phyloP scores from a whole-genome alignment of 2,329 filamentous ascomycete genomes.

The Colletotrichum sp. region DNA sequence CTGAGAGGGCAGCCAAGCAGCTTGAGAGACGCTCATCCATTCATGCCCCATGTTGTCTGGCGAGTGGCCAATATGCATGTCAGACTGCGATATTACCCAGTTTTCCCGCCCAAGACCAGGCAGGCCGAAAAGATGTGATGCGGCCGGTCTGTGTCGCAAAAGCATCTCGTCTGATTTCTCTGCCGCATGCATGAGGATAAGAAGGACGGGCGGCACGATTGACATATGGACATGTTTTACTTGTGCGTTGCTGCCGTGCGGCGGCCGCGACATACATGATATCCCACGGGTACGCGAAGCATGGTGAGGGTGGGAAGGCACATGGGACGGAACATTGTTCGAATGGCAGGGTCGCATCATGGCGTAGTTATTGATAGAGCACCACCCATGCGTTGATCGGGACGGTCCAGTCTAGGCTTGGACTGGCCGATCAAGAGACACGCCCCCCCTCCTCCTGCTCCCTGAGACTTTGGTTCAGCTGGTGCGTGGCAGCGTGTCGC shows the following conservation, averaged over 20 bases:
- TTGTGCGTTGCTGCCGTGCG: background rate
- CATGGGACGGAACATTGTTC: constrained; percentile 1
- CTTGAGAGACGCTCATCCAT: background rate
- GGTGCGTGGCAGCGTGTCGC: background rate
- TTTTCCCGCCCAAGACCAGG: background rate
- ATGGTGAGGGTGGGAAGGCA: background rate
- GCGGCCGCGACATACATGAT: background rate
- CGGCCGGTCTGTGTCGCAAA: background rate
- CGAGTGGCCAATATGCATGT: constrained; percentile 2
- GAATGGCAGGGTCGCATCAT: constrained; percentile 3
- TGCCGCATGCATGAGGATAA: background rate
- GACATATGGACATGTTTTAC: background rate
- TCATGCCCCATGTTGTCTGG: background rate
- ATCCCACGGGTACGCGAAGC: background rate
- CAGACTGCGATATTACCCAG: background rate
- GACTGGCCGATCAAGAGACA: background rate
- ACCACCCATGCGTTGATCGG: constrained; percentile 13
- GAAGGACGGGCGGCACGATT: background rate
- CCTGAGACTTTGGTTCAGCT: background rate
- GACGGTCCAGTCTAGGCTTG: background rate
- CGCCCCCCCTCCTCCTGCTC: background rate
- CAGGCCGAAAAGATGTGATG: background rate
- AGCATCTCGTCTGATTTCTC: background rate
- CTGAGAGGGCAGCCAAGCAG: background rate
- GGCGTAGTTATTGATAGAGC: background rate